These are phyloP conservation scores for Psidium friedrichsthalianum DNA, from an alignment of 345 rosid genomes.

Conservation along the genomic window DNA sequence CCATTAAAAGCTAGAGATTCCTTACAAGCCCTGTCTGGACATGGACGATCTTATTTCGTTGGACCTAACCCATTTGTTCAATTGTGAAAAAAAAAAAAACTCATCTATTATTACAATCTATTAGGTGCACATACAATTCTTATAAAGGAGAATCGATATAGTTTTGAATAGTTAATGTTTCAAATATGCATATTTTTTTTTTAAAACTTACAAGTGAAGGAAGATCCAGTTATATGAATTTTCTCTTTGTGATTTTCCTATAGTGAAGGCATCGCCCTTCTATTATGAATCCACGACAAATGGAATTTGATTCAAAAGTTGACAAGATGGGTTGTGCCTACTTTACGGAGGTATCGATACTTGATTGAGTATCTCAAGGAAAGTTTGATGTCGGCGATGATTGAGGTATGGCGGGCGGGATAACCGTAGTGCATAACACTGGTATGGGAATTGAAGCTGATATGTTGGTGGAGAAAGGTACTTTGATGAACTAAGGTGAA, in stretches of 20 bases:
- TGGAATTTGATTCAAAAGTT: neutral
- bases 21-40: neutral
- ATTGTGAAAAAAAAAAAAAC: neutral
- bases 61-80: neutral
- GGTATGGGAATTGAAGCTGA: neutral
- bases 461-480: neutral
- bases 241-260: neutral
- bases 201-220: neutral
- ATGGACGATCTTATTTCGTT: neutral
- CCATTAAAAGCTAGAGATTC: neutral
- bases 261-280: neutral
- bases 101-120: neutral
- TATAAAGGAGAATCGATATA: neutral
- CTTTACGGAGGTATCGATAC: neutral
- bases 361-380: neutral
- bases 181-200: neutral
- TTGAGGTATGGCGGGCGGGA: neutral
- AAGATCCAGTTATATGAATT: neutral
- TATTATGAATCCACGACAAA: neutral
- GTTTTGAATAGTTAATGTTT: neutral
- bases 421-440: neutral
- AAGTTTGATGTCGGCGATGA: neutral
- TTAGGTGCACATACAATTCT: neutral
- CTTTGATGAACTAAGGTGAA: neutral
- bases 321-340: neutral